phyloP scores from a whole-genome alignment of 768 basidiomycete genomes.

The Trametes punicea region DNA sequence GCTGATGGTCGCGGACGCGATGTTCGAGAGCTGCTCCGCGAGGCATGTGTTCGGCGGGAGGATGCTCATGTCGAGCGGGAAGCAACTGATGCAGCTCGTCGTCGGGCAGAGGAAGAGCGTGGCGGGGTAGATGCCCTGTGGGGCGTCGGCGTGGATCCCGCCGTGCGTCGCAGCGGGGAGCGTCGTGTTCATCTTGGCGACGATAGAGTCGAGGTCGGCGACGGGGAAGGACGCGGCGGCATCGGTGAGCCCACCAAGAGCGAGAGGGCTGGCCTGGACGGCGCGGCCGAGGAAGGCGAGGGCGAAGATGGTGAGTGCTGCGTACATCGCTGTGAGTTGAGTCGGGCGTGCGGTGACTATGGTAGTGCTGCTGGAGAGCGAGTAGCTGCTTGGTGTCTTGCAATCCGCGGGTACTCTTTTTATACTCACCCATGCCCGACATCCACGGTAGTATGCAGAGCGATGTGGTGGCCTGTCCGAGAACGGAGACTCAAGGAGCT shows the following conservation, averaged over 20 bases:
- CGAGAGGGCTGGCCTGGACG: not conserved
- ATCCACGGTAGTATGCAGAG: no score
- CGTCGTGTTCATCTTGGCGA: not conserved
- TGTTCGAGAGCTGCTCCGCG: not conserved
- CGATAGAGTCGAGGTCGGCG: not conserved
- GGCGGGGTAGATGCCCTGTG: not conserved
- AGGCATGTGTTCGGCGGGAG: not conserved
- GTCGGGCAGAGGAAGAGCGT: not conserved
- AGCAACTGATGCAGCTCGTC: not conserved
- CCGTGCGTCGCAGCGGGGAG: not conserved
- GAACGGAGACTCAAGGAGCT: no score
- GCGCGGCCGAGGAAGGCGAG: not conserved
- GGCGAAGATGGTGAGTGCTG: not conserved
- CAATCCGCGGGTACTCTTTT: no score
- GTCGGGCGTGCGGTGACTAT: no score
- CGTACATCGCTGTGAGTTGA: not conserved
- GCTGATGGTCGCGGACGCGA: not conserved
- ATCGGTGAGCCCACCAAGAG: not conserved
- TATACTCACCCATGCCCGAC: no score
- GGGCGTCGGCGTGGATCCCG: not conserved
- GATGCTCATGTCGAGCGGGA: not conserved
- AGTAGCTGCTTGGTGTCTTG: no score
- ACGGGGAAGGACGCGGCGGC: not conserved
- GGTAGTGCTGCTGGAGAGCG: no score
- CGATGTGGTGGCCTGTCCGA: no score